Evolutionary conservation across 441 rosid genomes (phyloP).

Genomic region (Kokia cookei): DNA sequence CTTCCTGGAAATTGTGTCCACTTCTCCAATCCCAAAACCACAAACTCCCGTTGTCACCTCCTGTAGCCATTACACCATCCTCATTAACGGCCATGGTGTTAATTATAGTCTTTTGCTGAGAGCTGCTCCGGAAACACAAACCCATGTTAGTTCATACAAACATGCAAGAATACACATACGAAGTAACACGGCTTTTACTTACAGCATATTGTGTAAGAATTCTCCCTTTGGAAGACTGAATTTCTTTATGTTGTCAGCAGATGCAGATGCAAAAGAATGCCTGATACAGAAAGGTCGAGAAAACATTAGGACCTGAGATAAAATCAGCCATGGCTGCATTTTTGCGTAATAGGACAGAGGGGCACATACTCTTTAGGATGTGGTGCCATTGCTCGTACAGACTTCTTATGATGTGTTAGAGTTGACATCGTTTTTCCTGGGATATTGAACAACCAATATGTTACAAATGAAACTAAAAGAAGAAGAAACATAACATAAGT

Average conservation of each 20-base stretch:
- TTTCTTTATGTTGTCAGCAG: conserved; percentile 94
- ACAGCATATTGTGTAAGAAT: conserved; percentile 97
- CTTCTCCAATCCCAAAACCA: conserved; percentile 99
- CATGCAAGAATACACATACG: neutral
- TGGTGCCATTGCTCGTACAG: conserved; percentile 88
- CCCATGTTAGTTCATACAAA: neutral
- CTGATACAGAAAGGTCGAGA: conserved; percentile 31
- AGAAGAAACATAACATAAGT: neutral
- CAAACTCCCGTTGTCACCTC: conserved; percentile 98
- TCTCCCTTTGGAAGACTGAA: conserved; percentile 88
- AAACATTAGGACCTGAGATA: neutral
- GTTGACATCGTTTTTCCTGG: conserved; percentile 92
- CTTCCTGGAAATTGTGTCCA: conserved; percentile 92
- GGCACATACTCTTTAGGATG: conserved; percentile 84
- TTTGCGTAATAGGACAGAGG: neutral
- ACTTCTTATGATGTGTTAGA: conserved; percentile 95
- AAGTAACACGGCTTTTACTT: conserved; percentile 24
- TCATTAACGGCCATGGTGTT: conserved; percentile 91
- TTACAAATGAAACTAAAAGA: neutral
- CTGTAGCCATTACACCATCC: conserved; percentile 95
- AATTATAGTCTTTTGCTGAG: conserved; percentile 92
- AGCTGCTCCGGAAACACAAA: conserved; percentile 37
- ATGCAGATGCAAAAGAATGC: conserved; percentile 87
- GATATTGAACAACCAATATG: conserved; percentile 14
- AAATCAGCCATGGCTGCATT: neutral